These are phyloP conservation scores for Casuarina glauca DNA, from an alignment of 306 rosid genomes.

Conservation along the genomic window DNA sequence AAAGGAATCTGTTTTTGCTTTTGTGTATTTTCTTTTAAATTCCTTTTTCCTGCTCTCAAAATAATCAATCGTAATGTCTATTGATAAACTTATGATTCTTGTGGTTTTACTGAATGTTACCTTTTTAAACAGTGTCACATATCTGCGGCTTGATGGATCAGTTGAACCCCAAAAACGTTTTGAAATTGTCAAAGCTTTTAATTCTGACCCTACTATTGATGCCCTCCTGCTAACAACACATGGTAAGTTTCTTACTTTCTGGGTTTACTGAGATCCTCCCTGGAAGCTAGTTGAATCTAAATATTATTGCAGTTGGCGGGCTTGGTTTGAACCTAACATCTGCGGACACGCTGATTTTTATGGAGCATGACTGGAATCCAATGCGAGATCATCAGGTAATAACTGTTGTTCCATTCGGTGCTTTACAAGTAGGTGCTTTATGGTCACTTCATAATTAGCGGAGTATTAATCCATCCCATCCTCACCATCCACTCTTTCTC, in stretches of 20 bases:
- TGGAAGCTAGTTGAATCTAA: constrained; percentile 9
- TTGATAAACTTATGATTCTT: neutral
- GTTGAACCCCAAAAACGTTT: constrained; percentile 86
- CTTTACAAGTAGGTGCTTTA: neutral
- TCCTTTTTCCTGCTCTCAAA: neutral
- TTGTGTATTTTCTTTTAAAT: neutral
- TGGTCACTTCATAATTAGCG: neutral
- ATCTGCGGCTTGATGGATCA: constrained; percentile 93
- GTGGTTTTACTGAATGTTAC: constrained; percentile 3
- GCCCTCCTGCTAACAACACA: constrained; percentile 90
- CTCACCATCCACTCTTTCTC: neutral
- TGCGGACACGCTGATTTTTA: constrained; percentile 89
- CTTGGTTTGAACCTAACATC: constrained; percentile 97
- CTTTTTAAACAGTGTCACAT: constrained; percentile 62
- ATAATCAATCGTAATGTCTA: neutral
- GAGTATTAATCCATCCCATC: neutral
- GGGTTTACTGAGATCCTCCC: neutral
- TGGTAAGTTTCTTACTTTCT: constrained; percentile 44
- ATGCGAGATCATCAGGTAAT: constrained; percentile 97
- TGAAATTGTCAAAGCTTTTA: constrained; percentile 90
- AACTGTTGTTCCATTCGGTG: constrained; percentile 15
- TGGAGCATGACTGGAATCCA: constrained; percentile 99
- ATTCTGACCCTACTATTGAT: constrained; percentile 98
- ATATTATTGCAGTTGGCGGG: constrained; percentile 78
- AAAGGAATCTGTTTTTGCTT: neutral